These are phyloP conservation scores for Thelonectria rubi DNA, from an alignment of 2,329 filamentous ascomycete genomes.

Conservation along the genomic window DNA sequence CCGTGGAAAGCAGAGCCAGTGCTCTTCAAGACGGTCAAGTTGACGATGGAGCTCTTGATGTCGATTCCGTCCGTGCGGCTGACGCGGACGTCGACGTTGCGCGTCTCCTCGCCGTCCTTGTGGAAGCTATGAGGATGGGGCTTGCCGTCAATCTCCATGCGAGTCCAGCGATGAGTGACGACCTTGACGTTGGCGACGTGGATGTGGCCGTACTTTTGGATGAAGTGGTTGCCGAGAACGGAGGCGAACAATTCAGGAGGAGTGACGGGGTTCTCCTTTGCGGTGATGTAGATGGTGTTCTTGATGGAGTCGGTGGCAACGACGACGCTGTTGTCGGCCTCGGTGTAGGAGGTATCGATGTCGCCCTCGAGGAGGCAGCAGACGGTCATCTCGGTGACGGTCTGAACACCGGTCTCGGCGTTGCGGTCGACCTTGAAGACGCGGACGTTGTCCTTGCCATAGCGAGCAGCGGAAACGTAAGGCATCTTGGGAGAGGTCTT, in stretches of 20 bases:
- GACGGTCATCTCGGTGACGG: conserved; percentile 94
- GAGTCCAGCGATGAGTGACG: conserved; percentile 88
- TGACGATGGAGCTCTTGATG: conserved; percentile 80
- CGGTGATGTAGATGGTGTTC: conserved; percentile 94
- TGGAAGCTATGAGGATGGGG: conserved; percentile 95
- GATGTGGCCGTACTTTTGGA: conserved; percentile 89
- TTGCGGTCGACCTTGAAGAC: conserved; percentile 94
- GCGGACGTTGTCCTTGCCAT: conserved; percentile 98
- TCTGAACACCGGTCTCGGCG: conserved; percentile 78
- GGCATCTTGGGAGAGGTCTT: conserved; percentile 55
- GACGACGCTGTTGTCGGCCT: conserved; percentile 92
- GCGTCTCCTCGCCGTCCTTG: conserved; percentile 87
- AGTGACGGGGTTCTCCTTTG: conserved; percentile 90
- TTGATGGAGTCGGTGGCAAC: conserved; percentile 99
- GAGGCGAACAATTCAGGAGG: conserved; percentile 92
- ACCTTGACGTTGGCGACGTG: conserved; percentile 83
- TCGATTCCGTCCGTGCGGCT: conserved; percentile 74
- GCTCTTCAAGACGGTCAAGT: conserved; percentile 91
- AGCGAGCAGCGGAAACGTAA: conserved; percentile 71
- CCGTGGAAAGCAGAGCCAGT: conserved; percentile 96
- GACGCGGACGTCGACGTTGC: conserved; percentile 79
- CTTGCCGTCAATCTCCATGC: conserved; percentile 86
- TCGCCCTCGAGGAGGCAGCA: conserved; percentile 92
- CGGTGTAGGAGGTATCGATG: conserved; percentile 89
- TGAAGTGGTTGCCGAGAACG: conserved; percentile 86